Base-by-base conservation (phyloP, 495 filamentous ascomycete species). In the Talaromyces wortmannii region DNA sequence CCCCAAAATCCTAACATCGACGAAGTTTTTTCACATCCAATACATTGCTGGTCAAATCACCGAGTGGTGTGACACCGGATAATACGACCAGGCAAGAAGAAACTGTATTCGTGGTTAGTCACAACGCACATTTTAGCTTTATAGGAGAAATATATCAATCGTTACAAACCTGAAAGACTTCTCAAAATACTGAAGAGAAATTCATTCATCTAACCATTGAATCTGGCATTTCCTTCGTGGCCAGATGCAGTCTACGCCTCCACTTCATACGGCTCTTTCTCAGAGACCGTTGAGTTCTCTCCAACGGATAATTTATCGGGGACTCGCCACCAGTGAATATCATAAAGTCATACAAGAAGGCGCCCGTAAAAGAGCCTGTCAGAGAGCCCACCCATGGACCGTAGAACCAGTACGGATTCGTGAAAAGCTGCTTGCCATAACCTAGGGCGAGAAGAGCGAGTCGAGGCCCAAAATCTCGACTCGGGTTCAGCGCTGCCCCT, bases 281-380 rank as follows among this genome's bases (percentile, higher is more conserved):
- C 56, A 71, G 53, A 2, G 68, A 65, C 17, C 71, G 61, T 57
- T 70, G 55, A 1, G 64, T 70, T 36, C 68, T 52, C 60, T 77
- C 57, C 64, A 69, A 45, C 29, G 75, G 73, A 57, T 78, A 78
- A 55, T 80, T 79, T 44, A 80, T 69, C 3, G 77, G 78, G 13
- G 73, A 77, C 63, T 80, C 78, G 1, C 75, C 66, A 31, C 78
- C 78, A 16, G 73, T 76, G 52, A 80, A 83, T 46, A 82, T 72
- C 45, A 80, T 69, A 43, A 77, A 69, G 55, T 82, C 80, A 53
- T 83, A 83, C 45, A 81, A 42, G 48, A 68, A 72, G 4, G 62
- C 75, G 5, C 79, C 79, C 15, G 72, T 59, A 31, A 78, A 62
- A 0, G 68, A 70, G 2, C 80, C 80, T 13, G 62, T 58, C 8